These are phyloP conservation scores for Sungouiozyma intestinalis DNA, from an alignment of 805 yeast species.

Conservation along the genomic window DNA sequence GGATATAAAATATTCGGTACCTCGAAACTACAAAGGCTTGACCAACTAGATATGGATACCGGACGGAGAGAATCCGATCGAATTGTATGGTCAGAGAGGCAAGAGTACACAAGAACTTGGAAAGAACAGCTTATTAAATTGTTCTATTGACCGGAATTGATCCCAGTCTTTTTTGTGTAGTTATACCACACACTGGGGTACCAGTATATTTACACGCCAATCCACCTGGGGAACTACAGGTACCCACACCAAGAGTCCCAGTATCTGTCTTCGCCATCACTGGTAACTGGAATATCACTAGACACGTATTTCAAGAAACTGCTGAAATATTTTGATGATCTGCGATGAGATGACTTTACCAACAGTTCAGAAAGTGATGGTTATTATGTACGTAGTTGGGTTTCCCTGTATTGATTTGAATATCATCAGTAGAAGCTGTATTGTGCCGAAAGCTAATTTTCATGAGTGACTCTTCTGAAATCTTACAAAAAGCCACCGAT, in stretches of 20 bases:
- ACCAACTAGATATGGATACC: slow-evolving; percentile 69
- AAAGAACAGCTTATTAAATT: not conserved
- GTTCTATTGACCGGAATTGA: too few relatives aligned
- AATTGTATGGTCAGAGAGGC: slow-evolving; percentile 71
- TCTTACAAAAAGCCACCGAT: slow-evolving; percentile 16
- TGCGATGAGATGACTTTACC: slow-evolving; percentile 2
- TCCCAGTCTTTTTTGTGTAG: too few relatives aligned
- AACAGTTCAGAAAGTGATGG: too few relatives aligned
- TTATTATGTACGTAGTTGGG: too few relatives aligned
- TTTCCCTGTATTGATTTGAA: too few relatives aligned
- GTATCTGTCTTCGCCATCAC: too few relatives aligned
- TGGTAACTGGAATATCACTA: not conserved
- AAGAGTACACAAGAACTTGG: slow-evolving; percentile 17
- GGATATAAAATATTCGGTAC: slow-evolving; percentile 51
- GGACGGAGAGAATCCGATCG: slow-evolving; percentile 80
- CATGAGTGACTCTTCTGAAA: slow-evolving; percentile 12
- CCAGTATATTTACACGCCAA: too few relatives aligned
- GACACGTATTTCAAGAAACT: not conserved
- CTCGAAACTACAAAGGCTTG: slow-evolving; percentile 56
- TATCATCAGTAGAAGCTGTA: too few relatives aligned
- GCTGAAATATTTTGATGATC: not conserved
- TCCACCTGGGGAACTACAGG: too few relatives aligned
- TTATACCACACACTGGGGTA: too few relatives aligned
- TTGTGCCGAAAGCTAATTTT: too few relatives aligned
- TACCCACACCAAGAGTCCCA: too few relatives aligned